Base-by-base conservation (phyloP, 2,329 filamentous ascomycete species). In the Parastagonospora avenae region DNA sequence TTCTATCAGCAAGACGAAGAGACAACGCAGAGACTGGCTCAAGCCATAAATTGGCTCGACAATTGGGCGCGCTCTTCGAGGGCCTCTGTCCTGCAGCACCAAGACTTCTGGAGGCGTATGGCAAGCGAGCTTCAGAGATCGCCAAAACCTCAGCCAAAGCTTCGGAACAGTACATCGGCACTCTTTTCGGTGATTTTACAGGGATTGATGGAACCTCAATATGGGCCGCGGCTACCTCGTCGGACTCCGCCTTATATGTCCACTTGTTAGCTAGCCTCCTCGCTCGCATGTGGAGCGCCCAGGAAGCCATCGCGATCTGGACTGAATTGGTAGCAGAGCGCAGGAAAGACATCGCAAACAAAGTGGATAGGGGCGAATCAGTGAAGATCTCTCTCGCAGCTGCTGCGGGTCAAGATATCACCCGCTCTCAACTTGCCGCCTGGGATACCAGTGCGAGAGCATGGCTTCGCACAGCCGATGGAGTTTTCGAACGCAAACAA, bases 231-330 rank as follows among this genome's bases (percentile, higher is more conserved):
- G 62, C 60, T 27, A 62, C 60, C 2, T 75, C 74, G 0, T 60
- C 66, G 1, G 28, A 42, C 1, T 50, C 45, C 1, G 66, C 71
- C 0, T 55, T 76, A 2, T 54, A 58, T 1, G 52, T 71, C 0
- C 69, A 76, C 39, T 59, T 77, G 0, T 71, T 77, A 1, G 73
- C 69, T 1, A 76, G 74, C 48, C 72, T 77, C 61, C 52, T 77
- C 2, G 72, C 73, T 0, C 53, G 71, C 0, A 64, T 73, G 1
- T 76, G 62, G 54, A 46, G 24, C 2, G 24, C 28, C 4, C 11
- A 51, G 1, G 64, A 73, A 52, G 70, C 73, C 2, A 67, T 53
- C 1, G 62, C 72, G 0, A 54, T 76, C 1, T 76, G 74, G 74
- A 57, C 59, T 0, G 69, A 76, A 46, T 15, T 76, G 4, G 57